Evolutionary conservation across 192 early-diverging fungal species (phyloP), one percentile per base, ranked within the genome.

Genomic region (Coemansia sp.): DNA sequence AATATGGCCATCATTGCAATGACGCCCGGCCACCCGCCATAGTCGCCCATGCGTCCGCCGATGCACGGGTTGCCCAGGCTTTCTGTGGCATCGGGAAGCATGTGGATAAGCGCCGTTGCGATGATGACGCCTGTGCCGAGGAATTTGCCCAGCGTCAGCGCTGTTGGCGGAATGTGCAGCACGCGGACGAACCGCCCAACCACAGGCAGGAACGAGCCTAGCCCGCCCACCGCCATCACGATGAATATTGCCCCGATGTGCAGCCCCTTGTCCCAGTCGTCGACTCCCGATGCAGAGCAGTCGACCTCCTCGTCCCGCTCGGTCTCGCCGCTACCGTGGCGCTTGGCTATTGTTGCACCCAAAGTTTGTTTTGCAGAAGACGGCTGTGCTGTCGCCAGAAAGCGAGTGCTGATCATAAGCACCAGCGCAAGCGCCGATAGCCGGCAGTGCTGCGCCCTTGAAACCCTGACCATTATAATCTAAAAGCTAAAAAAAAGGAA

Each of bases 91-190:
- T 67, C 68, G 0, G 89, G 88, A 1, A 92, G 69, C 90, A 92
- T 90, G 71, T 93, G 91, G 61, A 93, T 87, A 15, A 93, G 85
- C 10, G 86, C 87, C 9, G 91, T 93, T 0, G 91, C 79, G n/a
- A 91, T 68, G 52, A 93, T 91, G 5, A 93, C 86, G 25, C 91
- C 91, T 4, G 86, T 84, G 26, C 87, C 87, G n/a, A 89, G 84
- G 40, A 82, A 84, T 65, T 85, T 84, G 33, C 81, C 82, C 25
- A 81, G 65, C 2, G 83, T 83, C 39, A 89, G 71, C 9, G 71
- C 68, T 0, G 51, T 64, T 18, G 70, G 66, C 20, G 85, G 73
- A 16, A 84, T 63, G 51, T 45, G 70, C 42, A 75, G 68, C 13
- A n/a, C 25, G 0, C 69, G 75, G 25, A 79, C 66, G 43, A 68